These are phyloP conservation scores for Ceratobasidium papillatum DNA, from an alignment of 1,284 basidiomycete genomes.

Conservation along the genomic window DNA sequence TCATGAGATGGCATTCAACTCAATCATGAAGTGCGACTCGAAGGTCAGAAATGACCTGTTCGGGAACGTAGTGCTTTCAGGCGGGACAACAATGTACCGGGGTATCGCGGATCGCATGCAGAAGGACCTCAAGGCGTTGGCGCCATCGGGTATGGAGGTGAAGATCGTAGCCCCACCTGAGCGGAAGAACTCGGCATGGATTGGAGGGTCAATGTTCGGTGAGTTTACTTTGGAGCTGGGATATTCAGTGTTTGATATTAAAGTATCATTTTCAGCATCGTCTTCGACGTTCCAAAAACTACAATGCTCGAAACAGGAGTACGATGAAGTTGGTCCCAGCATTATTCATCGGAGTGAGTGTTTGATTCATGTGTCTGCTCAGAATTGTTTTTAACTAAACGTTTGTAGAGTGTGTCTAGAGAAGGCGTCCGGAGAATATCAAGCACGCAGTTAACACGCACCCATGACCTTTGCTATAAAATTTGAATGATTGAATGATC, in stretches of 20 bases:
- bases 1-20: slow-evolving; percentile 74
- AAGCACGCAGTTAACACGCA: no score
- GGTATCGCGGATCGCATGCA: slow-evolving; percentile 74
- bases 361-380: no score
- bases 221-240: neutral
- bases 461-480: no score
- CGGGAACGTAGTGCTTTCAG: slow-evolving; percentile 72
- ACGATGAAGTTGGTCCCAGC: slow-evolving; percentile 86
- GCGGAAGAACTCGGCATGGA: slow-evolving; percentile 97
- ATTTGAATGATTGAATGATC: no score
- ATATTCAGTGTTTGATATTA: neutral
- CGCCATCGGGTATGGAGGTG: slow-evolving; percentile 69
- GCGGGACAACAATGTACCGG: slow-evolving; percentile 73
- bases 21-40: slow-evolving; percentile 75
- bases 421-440: no score
- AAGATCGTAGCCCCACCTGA: slow-evolving; percentile 94
- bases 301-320: slow-evolving; percentile 93
- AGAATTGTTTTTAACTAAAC: no score
- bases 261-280: neutral
- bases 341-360: slow-evolving; percentile 87
- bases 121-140: slow-evolving; percentile 71
- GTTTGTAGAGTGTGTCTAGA: no score
- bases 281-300: slow-evolving; percentile 87
- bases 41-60: slow-evolving; percentile 58
- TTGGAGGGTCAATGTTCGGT: slow-evolving; percentile 92